Conservation (phyloP, 345 rosid species). For the Hibiscus mutabilis region DNA sequence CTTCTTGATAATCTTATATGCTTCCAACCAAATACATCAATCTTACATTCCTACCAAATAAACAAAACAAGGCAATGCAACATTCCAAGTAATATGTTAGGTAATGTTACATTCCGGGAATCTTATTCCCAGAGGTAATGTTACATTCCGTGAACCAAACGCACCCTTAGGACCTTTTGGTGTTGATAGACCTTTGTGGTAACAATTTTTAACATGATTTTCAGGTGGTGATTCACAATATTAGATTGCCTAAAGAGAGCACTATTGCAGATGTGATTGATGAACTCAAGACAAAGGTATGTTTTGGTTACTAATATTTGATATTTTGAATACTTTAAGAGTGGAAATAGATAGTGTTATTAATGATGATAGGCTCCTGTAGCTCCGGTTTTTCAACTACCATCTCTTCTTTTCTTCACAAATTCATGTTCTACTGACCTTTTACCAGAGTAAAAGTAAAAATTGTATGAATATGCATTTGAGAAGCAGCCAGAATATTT, state of each 20-base stretch:
- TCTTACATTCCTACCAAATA: no score
- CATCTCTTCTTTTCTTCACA: background rate
- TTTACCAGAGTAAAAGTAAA: background rate
- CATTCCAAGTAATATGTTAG: no score
- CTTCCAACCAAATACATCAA: no score
- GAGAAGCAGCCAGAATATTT: background rate
- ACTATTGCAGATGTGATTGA: slow-evolving; percentile 85
- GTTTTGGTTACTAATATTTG: background rate
- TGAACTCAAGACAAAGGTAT: slow-evolving; percentile 81
- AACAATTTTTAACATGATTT: slow-evolving; percentile 10
- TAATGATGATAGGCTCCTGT: background rate
- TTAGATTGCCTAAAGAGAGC: slow-evolving; percentile 9
- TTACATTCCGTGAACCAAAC: no score
- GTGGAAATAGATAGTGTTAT: background rate
- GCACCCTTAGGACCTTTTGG: background rate
- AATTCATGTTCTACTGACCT: background rate
- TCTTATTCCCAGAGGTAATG: no score
- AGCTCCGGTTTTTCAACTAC: background rate
- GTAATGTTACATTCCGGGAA: no score
- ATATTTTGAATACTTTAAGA: background rate
- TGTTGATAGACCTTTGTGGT: background rate
- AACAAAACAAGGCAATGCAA: no score
- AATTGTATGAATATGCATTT: background rate
- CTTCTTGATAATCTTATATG: no score
- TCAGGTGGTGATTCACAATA: slow-evolving; percentile 39